Evolutionary conservation across 2,329 filamentous ascomycete species (phyloP).

Genomic region (Exophiala oligosperma): DNA sequence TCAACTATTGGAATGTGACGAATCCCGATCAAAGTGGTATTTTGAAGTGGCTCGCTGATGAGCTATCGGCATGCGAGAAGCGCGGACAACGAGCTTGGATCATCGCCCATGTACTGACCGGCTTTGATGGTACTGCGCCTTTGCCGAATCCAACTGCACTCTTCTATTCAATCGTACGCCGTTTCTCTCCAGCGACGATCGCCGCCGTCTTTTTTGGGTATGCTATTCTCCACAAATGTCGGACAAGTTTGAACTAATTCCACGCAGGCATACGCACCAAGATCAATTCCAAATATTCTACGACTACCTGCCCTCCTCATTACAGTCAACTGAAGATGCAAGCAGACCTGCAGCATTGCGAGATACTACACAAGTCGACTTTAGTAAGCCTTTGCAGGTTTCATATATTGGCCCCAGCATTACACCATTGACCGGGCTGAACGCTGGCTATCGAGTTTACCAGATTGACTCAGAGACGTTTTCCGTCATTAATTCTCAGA

Average conservation of each 20-base stretch:
- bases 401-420: conserved; percentile 33
- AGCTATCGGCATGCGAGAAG: conserved; percentile 30
- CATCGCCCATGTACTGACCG: conserved; percentile 30
- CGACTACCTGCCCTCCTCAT: conserved; percentile 27
- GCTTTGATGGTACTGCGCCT: conserved; percentile 26
- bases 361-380: conserved; percentile 30
- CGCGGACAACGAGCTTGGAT: conserved; percentile 31
- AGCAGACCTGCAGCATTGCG: conserved; percentile 10
- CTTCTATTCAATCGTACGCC: conserved; percentile 31
- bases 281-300: conserved; percentile 35
- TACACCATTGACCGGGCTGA: conserved; percentile 32
- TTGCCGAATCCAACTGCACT: conserved; percentile 31
- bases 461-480: conserved; percentile 32
- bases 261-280: conserved; percentile 30
- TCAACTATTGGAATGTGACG: conserved; percentile 31
- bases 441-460: conserved; percentile 32
- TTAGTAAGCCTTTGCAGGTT: conserved; percentile 28
- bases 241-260: neutral
- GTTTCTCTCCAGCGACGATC: conserved; percentile 28
- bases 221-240: neutral
- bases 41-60: conserved; percentile 28
- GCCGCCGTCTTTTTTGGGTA: conserved; percentile 28
- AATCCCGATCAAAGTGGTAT: conserved; percentile 30
- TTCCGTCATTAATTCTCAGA: conserved; percentile 31
- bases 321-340: conserved; percentile 3